Conservation (phyloP, 164 flowering plant genomes). For the Chimonanthus salicifolius region DNA sequence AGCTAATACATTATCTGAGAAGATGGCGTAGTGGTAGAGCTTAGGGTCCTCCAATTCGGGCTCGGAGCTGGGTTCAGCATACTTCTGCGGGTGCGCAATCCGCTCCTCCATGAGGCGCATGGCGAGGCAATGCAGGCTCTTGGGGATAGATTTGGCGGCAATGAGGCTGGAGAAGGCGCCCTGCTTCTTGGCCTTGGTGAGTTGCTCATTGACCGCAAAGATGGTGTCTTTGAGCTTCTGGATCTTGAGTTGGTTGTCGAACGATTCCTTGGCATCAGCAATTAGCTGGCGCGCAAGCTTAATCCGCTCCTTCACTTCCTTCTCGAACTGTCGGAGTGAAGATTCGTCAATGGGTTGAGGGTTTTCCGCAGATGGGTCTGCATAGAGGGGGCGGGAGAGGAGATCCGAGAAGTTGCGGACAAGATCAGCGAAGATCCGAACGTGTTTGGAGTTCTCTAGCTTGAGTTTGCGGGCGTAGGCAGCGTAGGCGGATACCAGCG, state of each 20-base stretch:
- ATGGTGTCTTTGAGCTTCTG: conserved; percentile 30
- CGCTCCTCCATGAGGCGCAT: conserved; percentile 28
- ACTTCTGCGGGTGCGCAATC: conserved; percentile 23
- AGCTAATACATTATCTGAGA: conserved; percentile 26
- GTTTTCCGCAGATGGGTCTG: not conserved
- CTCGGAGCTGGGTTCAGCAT: conserved; percentile 7
- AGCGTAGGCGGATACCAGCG: conserved; percentile 16
- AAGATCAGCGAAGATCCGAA: conserved; percentile 17
- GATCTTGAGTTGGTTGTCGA: conserved; percentile 27
- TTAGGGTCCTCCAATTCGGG: conserved; percentile 23
- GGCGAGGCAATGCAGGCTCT: conserved; percentile 26
- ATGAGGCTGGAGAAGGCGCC: conserved; percentile 28
- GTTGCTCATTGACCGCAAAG: conserved; percentile 24
- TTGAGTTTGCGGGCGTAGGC: conserved; percentile 24
- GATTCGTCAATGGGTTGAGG: conserved; percentile 11
- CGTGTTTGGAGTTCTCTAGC: conserved; percentile 25
- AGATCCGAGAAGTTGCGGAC: conserved; percentile 18
- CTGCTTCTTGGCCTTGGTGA: conserved; percentile 25
- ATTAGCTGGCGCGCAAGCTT: conserved; percentile 14
- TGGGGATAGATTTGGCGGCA: conserved; percentile 30
- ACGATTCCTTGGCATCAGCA: conserved; percentile 11
- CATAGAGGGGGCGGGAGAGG: conserved; percentile 7
- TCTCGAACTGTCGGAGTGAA: conserved; percentile 15
- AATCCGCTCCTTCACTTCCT: conserved; percentile 17
- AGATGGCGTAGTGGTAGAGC: conserved; percentile 24